These are phyloP conservation scores for Emergomyces pasteurianus DNA, from an alignment of 2,329 filamentous ascomycete species.

Conservation along the genomic window DNA sequence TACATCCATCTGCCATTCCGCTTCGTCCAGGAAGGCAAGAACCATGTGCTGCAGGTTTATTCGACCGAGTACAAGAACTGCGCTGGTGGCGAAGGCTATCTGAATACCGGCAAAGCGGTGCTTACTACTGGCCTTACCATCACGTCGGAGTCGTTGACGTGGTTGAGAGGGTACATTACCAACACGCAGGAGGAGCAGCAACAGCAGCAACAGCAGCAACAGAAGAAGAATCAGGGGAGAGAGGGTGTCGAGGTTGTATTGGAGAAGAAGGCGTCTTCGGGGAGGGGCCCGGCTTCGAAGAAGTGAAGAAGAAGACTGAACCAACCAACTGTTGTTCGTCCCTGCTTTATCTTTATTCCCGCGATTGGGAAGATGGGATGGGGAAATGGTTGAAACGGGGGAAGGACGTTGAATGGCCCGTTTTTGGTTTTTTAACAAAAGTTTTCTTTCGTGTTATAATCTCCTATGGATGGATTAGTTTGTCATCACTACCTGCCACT, in stretches of 20 bases:
- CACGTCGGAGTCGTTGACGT: conserved; percentile 51
- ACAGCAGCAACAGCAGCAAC: background rate
- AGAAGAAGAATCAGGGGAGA: background rate
- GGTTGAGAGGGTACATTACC: conserved; percentile 27
- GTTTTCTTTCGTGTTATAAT: background rate
- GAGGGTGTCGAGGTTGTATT: background rate
- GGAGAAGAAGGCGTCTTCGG: too few species aligned
- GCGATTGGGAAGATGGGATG: background rate
- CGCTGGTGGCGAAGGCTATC: conserved; percentile 42
- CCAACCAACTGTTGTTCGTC: too few species aligned
- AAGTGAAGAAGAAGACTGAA: background rate
- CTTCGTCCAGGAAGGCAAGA: conserved; percentile 46
- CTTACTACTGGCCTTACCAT: conserved; percentile 57
- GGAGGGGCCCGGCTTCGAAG: background rate
- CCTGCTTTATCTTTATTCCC: too few species aligned
- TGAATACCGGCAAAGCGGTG: conserved; percentile 58
- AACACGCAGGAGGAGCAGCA: background rate
- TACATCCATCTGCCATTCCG: conserved; percentile 51
- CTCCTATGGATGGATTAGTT: background rate
- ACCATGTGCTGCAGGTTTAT: conserved; percentile 32
- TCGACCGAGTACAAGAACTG: conserved; percentile 36
- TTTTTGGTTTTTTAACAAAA: background rate
- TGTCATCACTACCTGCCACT: background rate
- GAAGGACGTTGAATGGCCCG: background rate
- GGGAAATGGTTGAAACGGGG: background rate